phyloP scores from a whole-genome alignment of 176 grass and related monocot genomes.

The Ananas comosus region DNA sequence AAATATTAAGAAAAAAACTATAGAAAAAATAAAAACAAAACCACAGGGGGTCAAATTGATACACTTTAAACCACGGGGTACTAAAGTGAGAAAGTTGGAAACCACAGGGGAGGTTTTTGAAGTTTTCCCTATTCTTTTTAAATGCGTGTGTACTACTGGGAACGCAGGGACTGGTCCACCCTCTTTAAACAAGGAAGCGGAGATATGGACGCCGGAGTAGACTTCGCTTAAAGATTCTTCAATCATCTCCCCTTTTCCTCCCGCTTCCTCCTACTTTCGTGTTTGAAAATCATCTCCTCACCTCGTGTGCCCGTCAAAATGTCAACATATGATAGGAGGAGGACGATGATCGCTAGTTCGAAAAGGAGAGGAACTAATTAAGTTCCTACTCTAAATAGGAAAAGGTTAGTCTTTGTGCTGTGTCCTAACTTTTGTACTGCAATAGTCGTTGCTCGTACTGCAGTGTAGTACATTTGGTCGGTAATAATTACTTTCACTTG shows the following conservation, averaged over 20 bases:
- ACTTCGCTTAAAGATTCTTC: constrained; percentile 14
- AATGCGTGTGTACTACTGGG: too few species aligned
- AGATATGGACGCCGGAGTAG: not conserved
- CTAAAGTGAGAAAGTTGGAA: too few species aligned
- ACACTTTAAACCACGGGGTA: too few species aligned
- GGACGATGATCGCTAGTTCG: not conserved
- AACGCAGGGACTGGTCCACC: not conserved
- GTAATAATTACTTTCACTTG: not conserved
- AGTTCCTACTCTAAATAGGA: not conserved
- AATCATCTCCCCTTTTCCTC: constrained; percentile 2
- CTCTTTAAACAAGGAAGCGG: not conserved
- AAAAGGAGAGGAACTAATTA: constrained; percentile 1
- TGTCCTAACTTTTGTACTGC: constrained; percentile 20
- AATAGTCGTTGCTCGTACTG: not conserved
- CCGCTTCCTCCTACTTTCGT: constrained; percentile 1
- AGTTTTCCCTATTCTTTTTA: too few species aligned
- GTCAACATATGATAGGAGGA: not conserved
- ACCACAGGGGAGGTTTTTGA: too few species aligned
- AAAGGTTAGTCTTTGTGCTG: not conserved
- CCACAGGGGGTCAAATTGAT: too few species aligned
- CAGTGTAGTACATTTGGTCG: constrained; percentile 8
- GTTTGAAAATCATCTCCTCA: not conserved
- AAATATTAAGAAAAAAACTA: too few species aligned
- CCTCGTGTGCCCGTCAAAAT: too few species aligned
- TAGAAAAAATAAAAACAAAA: too few species aligned